Evolutionary conservation across 2,329 filamentous ascomycete genomes (phyloP).

Genomic region (Neofusicoccum umdonicola): DNA sequence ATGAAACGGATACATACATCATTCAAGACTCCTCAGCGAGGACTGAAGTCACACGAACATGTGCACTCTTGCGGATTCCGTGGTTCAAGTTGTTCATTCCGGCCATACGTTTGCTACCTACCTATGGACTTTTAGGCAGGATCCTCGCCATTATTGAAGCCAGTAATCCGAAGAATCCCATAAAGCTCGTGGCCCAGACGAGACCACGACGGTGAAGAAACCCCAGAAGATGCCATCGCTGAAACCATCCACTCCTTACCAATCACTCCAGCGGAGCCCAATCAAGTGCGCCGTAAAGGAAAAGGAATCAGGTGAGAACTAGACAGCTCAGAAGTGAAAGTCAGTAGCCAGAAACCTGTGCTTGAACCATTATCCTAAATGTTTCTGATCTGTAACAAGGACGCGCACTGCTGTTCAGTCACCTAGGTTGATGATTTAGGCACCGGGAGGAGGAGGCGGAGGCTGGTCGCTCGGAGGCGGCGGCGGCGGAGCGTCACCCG

Average conservation of each 20-base stretch:
- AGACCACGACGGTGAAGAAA: neutral
- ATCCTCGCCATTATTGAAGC: neutral
- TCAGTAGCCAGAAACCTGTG: slow-evolving; percentile 1
- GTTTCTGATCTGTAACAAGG: neutral
- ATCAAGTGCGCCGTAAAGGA: neutral
- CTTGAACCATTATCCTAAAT: neutral
- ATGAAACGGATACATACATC: neutral
- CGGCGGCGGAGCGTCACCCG: slow-evolving; percentile 60
- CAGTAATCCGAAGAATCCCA: neutral
- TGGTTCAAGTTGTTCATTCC: neutral
- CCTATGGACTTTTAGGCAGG: slow-evolving; percentile 5
- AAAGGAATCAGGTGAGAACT: slow-evolving; percentile 4
- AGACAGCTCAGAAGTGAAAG: neutral
- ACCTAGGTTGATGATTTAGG: neutral
- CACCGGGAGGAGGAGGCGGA: slow-evolving; percentile 56
- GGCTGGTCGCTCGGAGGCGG: slow-evolving; percentile 55
- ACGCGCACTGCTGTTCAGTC: neutral
- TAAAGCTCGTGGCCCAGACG: neutral
- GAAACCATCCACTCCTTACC: slow-evolving; percentile 5
- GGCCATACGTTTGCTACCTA: neutral
- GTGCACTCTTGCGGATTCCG: neutral
- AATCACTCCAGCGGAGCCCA: neutral
- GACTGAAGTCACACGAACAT: neutral
- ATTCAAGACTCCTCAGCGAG: neutral
- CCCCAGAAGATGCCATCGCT: neutral